A percentile compares a stretch with the other conserved stretches of the same genome.
These are phyloP conservation scores for Magnusiomyces ingens DNA, from an alignment of 1,139 yeast species.

Conservation along the genomic window DNA sequence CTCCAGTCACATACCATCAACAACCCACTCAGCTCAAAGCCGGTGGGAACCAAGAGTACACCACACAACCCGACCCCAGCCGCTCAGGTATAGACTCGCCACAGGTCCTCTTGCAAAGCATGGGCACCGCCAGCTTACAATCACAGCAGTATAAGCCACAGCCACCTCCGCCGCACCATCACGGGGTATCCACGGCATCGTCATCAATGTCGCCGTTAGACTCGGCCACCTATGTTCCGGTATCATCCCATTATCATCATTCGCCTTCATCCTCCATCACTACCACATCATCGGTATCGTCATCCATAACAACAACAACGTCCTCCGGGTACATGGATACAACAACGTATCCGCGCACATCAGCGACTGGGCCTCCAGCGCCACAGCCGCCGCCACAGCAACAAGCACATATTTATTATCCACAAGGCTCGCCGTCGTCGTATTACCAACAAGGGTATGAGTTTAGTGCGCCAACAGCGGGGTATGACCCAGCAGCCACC, in stretches of 20 bases:
- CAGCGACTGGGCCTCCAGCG: background rate
- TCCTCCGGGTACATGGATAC: background rate
- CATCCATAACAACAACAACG: no score
- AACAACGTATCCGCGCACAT: background rate
- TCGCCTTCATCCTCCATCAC: background rate
- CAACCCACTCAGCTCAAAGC: background rate
- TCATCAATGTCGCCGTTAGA: slow-evolving; percentile 6
- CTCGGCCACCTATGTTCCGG: background rate
- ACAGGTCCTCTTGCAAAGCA: background rate
- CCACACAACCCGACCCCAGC: background rate
- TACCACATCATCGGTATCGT: background rate
- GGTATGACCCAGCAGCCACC: background rate
- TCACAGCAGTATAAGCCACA: background rate
- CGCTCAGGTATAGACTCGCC: background rate
- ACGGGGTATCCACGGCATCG: background rate
- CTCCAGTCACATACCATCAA: background rate
- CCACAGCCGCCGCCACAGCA: background rate
- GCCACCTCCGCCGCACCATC: background rate
- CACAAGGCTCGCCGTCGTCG: background rate
- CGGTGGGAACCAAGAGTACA: background rate
- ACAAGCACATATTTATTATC: background rate
- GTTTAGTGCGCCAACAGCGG: background rate
- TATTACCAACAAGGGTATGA: slow-evolving; percentile 3
- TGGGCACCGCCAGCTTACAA: background rate
- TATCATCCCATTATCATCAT: background rate